phyloP scores from a whole-genome alignment of 2,329 filamentous ascomycete genomes.

The Diplodia scrobiculata region DNA sequence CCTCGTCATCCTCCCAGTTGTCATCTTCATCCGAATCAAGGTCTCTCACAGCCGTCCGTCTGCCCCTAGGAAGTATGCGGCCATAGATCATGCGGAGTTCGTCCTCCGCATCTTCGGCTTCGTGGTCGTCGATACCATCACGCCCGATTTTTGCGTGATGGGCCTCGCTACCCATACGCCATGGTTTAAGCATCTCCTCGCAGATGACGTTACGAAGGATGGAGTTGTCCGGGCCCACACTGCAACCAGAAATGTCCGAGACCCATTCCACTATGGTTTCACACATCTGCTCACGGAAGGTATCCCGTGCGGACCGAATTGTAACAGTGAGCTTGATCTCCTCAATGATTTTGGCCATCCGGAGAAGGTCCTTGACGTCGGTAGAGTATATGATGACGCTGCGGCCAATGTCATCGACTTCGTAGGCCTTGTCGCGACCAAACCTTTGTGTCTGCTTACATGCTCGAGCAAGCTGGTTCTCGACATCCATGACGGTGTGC shows the following conservation, averaged over 20 bases:
- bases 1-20: slow-evolving; percentile 51
- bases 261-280: slow-evolving; percentile 98
- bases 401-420: slow-evolving; percentile 85
- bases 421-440: slow-evolving; percentile 74
- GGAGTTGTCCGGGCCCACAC: slow-evolving; percentile 75
- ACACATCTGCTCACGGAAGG: slow-evolving; percentile 97
- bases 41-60: slow-evolving; percentile 35
- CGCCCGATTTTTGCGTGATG: slow-evolving; percentile 76
- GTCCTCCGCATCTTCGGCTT: slow-evolving; percentile 59
- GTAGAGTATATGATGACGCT: slow-evolving; percentile 77
- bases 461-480: slow-evolving; percentile 84
- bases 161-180: slow-evolving; percentile 82
- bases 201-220: slow-evolving; percentile 82
- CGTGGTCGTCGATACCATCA: slow-evolving; percentile 80
- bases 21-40: slow-evolving; percentile 51
- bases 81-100: slow-evolving; percentile 43
- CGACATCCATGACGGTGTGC: slow-evolving; percentile 89
- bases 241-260: slow-evolving; percentile 85
- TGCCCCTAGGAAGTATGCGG: slow-evolving; percentile 38
- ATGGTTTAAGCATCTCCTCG: slow-evolving; percentile 85
- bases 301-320: slow-evolving; percentile 88
- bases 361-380: slow-evolving; percentile 71
- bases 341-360: slow-evolving; percentile 83
- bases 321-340: slow-evolving; percentile 96
- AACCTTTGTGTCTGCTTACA: slow-evolving; percentile 72